These are phyloP conservation scores for Orbilia oligospora DNA, from an alignment of 2,329 filamentous ascomycete genomes.

Conservation along the genomic window DNA sequence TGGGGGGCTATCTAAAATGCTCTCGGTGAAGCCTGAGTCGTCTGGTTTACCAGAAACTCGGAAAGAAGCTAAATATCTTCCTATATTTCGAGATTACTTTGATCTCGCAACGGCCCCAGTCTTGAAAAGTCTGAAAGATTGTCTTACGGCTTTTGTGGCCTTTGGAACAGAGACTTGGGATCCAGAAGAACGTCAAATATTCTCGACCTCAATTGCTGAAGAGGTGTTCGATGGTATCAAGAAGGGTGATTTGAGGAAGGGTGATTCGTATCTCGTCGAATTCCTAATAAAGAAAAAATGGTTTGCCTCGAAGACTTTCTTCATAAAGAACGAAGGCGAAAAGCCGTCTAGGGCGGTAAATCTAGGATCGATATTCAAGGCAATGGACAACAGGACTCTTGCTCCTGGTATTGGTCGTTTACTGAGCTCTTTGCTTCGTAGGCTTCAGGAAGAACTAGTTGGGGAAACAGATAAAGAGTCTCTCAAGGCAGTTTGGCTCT, in stretches of 20 bases:
- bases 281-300: conserved; percentile 61
- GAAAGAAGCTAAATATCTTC: conserved; percentile 11
- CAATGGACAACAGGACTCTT: conserved; percentile 61
- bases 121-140: conserved; percentile 53
- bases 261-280: conserved; percentile 51
- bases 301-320: conserved; percentile 66
- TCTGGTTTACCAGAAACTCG: neutral
- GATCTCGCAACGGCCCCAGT: conserved; percentile 44
- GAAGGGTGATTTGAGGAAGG: conserved; percentile 41
- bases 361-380: conserved; percentile 29
- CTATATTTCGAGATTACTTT: conserved; percentile 52
- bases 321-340: conserved; percentile 45
- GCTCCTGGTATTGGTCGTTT: conserved; percentile 62
- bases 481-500: conserved; percentile 33
- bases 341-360: conserved; percentile 70
- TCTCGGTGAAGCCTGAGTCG: neutral
- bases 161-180: conserved; percentile 39
- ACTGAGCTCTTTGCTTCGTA: conserved; percentile 44
- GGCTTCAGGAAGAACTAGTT: conserved; percentile 27
- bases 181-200: conserved; percentile 10
- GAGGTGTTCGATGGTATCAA: conserved; percentile 33
- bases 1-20: conserved; percentile 26
- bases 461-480: neutral
- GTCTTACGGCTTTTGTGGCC: conserved; percentile 48
- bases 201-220: conserved; percentile 29